Conservation (phyloP, 163 green algal species). For the Volvox carteri region DNA sequence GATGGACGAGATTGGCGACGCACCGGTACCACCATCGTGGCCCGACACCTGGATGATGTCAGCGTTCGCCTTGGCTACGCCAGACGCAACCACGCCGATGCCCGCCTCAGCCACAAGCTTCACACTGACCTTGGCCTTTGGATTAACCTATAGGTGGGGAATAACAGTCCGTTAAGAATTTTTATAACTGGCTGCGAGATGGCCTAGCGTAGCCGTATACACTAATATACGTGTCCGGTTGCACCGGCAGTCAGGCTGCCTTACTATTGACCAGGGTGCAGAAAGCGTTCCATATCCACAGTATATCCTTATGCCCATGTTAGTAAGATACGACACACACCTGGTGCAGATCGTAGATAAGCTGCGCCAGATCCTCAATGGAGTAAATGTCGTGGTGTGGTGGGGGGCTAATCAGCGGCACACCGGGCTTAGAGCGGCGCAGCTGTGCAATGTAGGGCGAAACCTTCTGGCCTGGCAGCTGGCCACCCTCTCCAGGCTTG, state of each 20-base stretch:
- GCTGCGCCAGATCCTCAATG: slow-evolving; percentile 99
- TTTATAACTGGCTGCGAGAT: too few relatives aligned
- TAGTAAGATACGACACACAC: too few relatives aligned
- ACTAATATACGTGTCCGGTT: too few relatives aligned
- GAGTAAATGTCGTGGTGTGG: slow-evolving; percentile 99
- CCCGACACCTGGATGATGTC: slow-evolving; percentile 99
- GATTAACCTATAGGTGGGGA: slow-evolving; percentile 48
- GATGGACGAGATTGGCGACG: slow-evolving; percentile 97
- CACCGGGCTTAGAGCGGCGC: slow-evolving; percentile 95
- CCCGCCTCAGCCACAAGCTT: slow-evolving; percentile 99
- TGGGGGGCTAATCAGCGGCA: slow-evolving; percentile 98
- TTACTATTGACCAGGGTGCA: too few relatives aligned
- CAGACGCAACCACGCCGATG: slow-evolving; percentile 97
- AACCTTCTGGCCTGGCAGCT: slow-evolving; percentile 99
- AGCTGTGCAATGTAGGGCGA: slow-evolving; percentile 97
- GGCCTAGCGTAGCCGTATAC: too few relatives aligned
- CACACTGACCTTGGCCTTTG: slow-evolving; percentile 85
- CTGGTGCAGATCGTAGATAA: slow-evolving; percentile 99
- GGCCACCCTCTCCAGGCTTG: slow-evolving; percentile 97
- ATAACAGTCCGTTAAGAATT: too few relatives aligned
- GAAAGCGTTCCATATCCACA: too few relatives aligned
- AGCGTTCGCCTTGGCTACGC: slow-evolving; percentile 99
- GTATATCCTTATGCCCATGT: too few relatives aligned
- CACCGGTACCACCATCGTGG: slow-evolving; percentile 98
- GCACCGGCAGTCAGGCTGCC: too few relatives aligned